Base-by-base conservation (phyloP, 768 basidiomycete species). In the Chlorophyllum brunneum region DNA sequence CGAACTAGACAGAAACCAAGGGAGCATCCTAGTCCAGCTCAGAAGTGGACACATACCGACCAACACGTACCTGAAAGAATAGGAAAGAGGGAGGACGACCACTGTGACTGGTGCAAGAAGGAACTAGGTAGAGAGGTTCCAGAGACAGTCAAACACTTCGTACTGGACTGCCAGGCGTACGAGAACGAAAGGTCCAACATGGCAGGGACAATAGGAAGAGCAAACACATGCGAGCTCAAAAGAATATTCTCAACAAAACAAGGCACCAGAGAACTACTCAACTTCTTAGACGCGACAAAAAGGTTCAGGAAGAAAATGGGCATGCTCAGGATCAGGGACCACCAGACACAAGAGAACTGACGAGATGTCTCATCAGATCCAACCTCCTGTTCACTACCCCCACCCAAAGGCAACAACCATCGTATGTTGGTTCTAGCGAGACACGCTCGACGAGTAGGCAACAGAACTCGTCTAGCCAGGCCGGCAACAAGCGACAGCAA, bases 1-100 rank as follows among this genome's bases (percentile, higher is more conserved):
- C 15, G 33, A 52, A 0, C 34, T 59, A 4, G 46, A 18, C 1
- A 5, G 58, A 26, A 23, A 37, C 0, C 49, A 60, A 29, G 54
- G 55, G 1, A 56, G 59, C 24, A 16, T 62, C 0, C 46, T 70
- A 2, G 54, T 59, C 0, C 68, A 70, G 37, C 38, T 70, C 0
- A 50, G 65, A 18, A 64, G 65, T 30, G 59, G 63, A 0, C 68
- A 70, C 43, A 41, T 60, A 27, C 61, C 64, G 0, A 62, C 67
- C 3, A 65, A 68, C 37, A 38, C 31, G n/a, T 56, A 50, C 20
- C 44, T 56, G 6, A 43, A 39, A 51, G 38, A 26, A 26, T 42
- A 36, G 29, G 38, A 20, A 30, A 33, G 22, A 33, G 31, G 3
- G 48, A 44, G 4, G 20, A 41, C 13, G 33, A 42, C 30, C 40